Conservation (phyloP, 768 basidiomycete species). For the Fomitopsis pulvina region DNA sequence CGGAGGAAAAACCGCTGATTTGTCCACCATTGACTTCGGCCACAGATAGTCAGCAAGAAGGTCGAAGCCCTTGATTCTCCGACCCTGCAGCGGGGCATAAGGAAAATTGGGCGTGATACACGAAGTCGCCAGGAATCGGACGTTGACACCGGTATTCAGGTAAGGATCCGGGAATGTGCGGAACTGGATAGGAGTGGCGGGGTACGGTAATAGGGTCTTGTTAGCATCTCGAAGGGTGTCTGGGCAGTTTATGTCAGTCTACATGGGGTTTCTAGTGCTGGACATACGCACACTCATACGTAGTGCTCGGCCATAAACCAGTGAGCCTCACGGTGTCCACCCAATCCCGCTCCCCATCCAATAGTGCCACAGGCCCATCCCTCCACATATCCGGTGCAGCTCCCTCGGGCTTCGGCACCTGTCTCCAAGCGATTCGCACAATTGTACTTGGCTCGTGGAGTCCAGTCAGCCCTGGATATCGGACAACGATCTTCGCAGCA, state of each 20-base stretch:
- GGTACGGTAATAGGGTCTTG: constrained; percentile 42
- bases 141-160: constrained; percentile 44
- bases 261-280: constrained; percentile 7
- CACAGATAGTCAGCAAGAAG: constrained; percentile 51
- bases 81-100: constrained; percentile 48
- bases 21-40: constrained; percentile 9
- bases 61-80: constrained; percentile 58
- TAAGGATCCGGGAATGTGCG: constrained; percentile 70
- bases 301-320: constrained; percentile 62
- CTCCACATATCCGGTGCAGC: constrained; percentile 38
- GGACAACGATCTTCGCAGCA: constrained; percentile 53
- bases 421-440: constrained; percentile 42
- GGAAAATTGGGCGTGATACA: constrained; percentile 72
- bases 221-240: constrained; percentile 39
- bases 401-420: constrained; percentile 20
- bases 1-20: background rate
- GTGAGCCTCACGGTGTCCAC: constrained; percentile 44
- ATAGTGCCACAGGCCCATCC: constrained; percentile 43
- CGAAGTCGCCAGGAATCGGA: constrained; percentile 63
- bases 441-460: constrained; percentile 24
- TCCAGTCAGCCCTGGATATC: constrained; percentile 37
- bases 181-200: constrained; percentile 47
- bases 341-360: constrained; percentile 48
- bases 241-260: constrained; percentile 15
- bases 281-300: constrained; percentile 57